phyloP scores from a whole-genome alignment of 108 stramenopile species.

The Parietichytrium sp. region DNA sequence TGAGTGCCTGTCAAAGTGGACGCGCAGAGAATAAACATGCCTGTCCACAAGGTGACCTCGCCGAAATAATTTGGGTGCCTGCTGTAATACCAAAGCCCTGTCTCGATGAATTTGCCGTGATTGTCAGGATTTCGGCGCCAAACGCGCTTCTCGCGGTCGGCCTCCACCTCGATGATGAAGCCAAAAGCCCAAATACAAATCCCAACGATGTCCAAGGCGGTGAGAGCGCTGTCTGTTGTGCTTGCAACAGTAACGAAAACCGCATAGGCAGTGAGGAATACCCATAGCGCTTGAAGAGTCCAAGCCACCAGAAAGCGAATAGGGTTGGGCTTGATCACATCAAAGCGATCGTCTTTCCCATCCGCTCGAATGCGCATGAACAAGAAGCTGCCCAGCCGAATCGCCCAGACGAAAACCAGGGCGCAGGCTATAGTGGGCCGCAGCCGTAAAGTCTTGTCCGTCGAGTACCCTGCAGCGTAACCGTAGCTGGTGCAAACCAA shows the following conservation, averaged over 20 bases:
- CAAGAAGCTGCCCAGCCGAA: constrained; percentile 43
- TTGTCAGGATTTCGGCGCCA: constrained; percentile 38
- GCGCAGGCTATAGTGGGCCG: neutral
- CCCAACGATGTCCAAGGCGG: neutral
- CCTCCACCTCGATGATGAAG: constrained; percentile 41
- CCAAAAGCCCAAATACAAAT: constrained; percentile 23
- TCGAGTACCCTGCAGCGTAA: neutral
- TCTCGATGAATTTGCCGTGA: constrained; percentile 41
- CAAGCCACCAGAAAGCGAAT: constrained; percentile 39
- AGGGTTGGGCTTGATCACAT: constrained; percentile 26
- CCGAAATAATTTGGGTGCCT: constrained; percentile 52
- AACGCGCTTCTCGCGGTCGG: constrained; percentile 38
- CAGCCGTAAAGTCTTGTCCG: neutral
- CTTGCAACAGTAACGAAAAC: constrained; percentile 38
- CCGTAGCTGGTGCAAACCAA: neutral
- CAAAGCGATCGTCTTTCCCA: constrained; percentile 43
- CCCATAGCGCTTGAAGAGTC: constrained; percentile 46
- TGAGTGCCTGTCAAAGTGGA: neutral
- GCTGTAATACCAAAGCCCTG: constrained; percentile 42
- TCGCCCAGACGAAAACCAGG: neutral
- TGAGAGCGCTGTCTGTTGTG: neutral
- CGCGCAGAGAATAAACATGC: neutral
- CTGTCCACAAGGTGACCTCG: constrained; percentile 41
- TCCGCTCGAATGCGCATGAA: constrained; percentile 38
- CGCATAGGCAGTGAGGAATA: constrained; percentile 1